Evolutionary conservation across 306 rosid species (phyloP).

Genomic region (Lithocarpus polystachyus): DNA sequence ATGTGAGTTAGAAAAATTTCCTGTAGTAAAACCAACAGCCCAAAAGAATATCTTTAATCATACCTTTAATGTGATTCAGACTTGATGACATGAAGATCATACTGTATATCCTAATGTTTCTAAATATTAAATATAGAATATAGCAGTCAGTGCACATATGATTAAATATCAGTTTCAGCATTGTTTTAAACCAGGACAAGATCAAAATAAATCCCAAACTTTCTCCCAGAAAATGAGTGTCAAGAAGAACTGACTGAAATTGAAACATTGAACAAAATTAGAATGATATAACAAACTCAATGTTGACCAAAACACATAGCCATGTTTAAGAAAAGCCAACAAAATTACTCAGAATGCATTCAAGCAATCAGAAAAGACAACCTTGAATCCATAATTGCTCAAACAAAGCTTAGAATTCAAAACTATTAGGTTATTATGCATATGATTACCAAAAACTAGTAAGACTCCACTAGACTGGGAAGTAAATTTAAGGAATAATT

Average conservation of each 20-base stretch:
- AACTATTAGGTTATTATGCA: neutral
- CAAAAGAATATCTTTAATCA: neutral
- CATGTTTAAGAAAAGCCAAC: neutral
- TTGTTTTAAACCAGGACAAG: neutral
- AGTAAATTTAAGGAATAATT: neutral
- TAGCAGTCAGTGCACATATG: too few relatives aligned
- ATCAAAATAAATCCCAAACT: neutral
- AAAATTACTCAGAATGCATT: neutral
- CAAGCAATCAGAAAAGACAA: neutral
- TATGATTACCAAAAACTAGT: neutral
- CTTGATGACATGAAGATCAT: neutral
- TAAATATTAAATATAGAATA: too few relatives aligned
- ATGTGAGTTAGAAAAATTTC: neutral
- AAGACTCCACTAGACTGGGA: neutral
- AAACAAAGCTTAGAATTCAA: neutral
- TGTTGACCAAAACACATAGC: neutral
- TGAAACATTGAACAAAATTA: neutral
- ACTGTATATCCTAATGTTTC: neutral
- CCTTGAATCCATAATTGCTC: neutral
- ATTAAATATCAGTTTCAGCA: neutral
- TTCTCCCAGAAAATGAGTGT: neutral
- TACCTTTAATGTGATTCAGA: neutral
- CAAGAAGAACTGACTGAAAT: neutral
- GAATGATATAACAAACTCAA: neutral
- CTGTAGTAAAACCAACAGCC: neutral